Evolutionary conservation across 2,329 filamentous ascomycete genomes (phyloP), one percentile per base, ranked within the genome.

Genomic region (Trichoderma sp.): DNA sequence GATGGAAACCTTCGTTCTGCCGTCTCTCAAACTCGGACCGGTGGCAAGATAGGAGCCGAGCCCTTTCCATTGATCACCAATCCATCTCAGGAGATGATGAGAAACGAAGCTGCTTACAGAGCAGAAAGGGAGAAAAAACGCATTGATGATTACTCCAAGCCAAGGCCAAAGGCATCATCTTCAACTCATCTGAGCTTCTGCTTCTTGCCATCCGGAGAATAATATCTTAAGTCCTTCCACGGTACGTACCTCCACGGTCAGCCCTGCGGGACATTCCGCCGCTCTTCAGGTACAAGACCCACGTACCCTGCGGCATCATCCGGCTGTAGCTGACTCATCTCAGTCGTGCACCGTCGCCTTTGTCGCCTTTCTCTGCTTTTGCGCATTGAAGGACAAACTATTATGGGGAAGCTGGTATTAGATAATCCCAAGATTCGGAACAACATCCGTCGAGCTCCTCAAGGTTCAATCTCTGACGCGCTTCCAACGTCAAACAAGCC

Each of bases 291-390:
- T 16, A 31, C 64, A 33, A 2, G 38, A 29, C n/a, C 27, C 38
- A 12, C 21, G 65, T 68, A 56, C 27, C 65, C 18, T 11, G 11
- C 68, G 68, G 68, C 35, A 71, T 71, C 68, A 71, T 63, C 68
- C 68, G 68, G 45, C 33, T n/a, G 11, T 1, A 4, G 12, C 4
- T 31, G 56, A 63, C 24, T 63, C 35, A 71, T 11, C 68, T 18
- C n/a, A 24, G 50, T 6, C 29, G 16, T 16, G 56, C 56, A 14
- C 56, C 8, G 14, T 31, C 14, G 11, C 24, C 56, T 60, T 3
- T 21, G 2, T 21, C 18, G 65, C 27, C 41, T 27, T 33, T 33
- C 65, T 67, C 16, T 53, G 45, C 65, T 24, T 33, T 35, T 33
- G 29, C 29, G 65, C 33, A 53, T 14, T 24, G 50, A 56, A 56